Percentiles rank a stretch among this genome's conserved stretches.
phyloP scores from a whole-genome alignment of 169 alveolate species.

The Plasmodium chabaudi region DNA sequence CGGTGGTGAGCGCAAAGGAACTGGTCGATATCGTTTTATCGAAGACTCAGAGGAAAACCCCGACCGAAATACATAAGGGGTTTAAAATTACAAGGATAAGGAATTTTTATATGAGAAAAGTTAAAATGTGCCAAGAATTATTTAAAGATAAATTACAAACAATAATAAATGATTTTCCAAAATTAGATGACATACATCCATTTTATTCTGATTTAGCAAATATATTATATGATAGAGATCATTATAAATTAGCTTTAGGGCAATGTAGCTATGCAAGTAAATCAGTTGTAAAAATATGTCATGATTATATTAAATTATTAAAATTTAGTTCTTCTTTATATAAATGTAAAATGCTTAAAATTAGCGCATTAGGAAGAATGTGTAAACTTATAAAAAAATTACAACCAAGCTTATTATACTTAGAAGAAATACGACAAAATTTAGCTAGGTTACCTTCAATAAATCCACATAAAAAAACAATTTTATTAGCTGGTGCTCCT shows the following conservation, averaged over 20 bases:
- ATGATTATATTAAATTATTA: conserved; percentile 96
- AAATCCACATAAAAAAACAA: conserved; percentile 95
- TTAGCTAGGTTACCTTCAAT: conserved; percentile 96
- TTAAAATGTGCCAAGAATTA: conserved; percentile 96
- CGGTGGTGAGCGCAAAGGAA: conserved; percentile 94
- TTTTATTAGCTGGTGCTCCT: conserved; percentile 98
- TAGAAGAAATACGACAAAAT: conserved; percentile 99
- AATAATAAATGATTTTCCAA: conserved; percentile 96
- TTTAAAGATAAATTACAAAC: conserved; percentile 95
- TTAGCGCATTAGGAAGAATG: conserved; percentile 99
- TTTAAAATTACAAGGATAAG: conserved; percentile 98
- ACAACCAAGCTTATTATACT: conserved; percentile 94
- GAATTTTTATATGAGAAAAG: conserved; percentile 99
- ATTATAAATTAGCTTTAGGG: conserved; percentile 98
- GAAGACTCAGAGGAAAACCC: conserved; percentile 99
- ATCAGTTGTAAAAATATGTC: conserved; percentile 94
- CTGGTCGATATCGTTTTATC: conserved; percentile 95
- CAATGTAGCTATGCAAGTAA: conserved; percentile 95
- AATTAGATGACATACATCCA: conserved; percentile 99
- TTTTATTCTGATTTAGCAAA: conserved; percentile 98
- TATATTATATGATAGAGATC: conserved; percentile 99
- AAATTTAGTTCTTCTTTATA: conserved; percentile 98
- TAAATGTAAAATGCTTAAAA: conserved; percentile 97
- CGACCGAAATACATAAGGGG: conserved; percentile 99
- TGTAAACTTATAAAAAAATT: conserved; percentile 97